Evolutionary conservation across 116 monocot genomes (phyloP).

Genomic region (Dioscorea cayenensis): DNA sequence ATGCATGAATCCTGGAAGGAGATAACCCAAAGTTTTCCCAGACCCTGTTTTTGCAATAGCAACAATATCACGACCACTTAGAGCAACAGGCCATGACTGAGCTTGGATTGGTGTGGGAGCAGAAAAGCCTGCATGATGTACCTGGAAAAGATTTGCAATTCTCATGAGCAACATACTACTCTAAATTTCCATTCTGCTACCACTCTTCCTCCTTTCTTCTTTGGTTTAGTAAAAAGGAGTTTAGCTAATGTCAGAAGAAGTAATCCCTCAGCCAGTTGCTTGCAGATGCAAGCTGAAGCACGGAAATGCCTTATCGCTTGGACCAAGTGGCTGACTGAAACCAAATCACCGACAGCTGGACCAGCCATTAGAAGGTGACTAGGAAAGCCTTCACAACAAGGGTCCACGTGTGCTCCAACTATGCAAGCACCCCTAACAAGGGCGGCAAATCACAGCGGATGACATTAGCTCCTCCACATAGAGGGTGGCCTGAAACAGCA

Average conservation of each 20-base stretch:
- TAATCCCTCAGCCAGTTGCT: conserved; percentile 26
- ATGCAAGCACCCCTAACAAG: not conserved
- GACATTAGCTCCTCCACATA: not conserved
- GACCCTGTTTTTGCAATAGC: conserved; percentile 98
- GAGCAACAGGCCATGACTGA: conserved; percentile 86
- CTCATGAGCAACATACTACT: not conserved
- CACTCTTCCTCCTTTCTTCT: not conserved
- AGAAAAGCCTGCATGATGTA: conserved; percentile 78
- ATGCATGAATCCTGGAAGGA: conserved; percentile 91
- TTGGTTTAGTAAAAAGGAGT: not conserved
- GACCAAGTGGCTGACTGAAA: not conserved
- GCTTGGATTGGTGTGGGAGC: conserved; percentile 91
- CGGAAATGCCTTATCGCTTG: conserved; percentile 13
- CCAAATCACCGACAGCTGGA: not conserved
- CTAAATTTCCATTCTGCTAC: not conserved
- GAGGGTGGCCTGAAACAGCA: not conserved
- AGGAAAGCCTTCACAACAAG: not conserved
- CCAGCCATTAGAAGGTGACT: not conserved
- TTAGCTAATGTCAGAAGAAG: conserved; percentile 38
- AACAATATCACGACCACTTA: conserved; percentile 74
- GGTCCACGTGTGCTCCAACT: not conserved
- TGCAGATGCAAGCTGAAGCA: conserved; percentile 61
- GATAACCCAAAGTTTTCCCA: conserved; percentile 90
- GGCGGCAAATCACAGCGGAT: not conserved
- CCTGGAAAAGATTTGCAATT: conserved; percentile 31